A percentile compares a stretch with the other conserved stretches of the same genome.
Evolutionary conservation across 352 stramenopile species (phyloP).

Genomic region (Vaucheria bursata): DNA sequence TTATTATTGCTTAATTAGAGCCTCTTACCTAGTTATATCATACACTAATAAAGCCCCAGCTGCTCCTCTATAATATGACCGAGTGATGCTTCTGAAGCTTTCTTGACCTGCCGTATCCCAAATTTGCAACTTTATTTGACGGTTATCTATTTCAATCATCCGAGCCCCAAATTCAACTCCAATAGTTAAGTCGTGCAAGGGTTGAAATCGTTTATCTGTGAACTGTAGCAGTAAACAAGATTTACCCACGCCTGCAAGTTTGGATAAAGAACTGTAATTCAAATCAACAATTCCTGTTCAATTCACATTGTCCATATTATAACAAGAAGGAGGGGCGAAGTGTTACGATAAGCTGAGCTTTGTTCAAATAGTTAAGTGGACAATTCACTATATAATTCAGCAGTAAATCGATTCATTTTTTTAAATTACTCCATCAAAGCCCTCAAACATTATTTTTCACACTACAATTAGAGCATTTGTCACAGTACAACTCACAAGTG

Average conservation of each 20-base stretch:
- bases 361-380: constrained; percentile 16
- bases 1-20: too few relatives aligned
- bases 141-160: constrained; percentile 97
- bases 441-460: too few relatives aligned
- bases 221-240: constrained; percentile 99
- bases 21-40: constrained; percentile 74
- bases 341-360: neutral
- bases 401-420: too few relatives aligned
- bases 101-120: constrained; percentile 98
- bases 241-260: constrained; percentile 88
- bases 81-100: constrained; percentile 97
- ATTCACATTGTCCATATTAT: constrained; percentile 1
- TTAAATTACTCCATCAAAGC: too few relatives aligned
- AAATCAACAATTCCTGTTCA: constrained; percentile 11
- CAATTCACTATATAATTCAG: too few relatives aligned
- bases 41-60: constrained; percentile 83
- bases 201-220: constrained; percentile 99
- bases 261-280: constrained; percentile 11
- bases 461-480: too few relatives aligned
- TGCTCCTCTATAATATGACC: constrained; percentile 95
- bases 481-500: too few relatives aligned
- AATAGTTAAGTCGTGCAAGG: constrained; percentile 98
- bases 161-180: constrained; percentile 96
- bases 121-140: constrained; percentile 96
- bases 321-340: neutral